phyloP scores from a whole-genome alignment of 1,284 basidiomycete species.

The Ceratobasidium sp. region DNA sequence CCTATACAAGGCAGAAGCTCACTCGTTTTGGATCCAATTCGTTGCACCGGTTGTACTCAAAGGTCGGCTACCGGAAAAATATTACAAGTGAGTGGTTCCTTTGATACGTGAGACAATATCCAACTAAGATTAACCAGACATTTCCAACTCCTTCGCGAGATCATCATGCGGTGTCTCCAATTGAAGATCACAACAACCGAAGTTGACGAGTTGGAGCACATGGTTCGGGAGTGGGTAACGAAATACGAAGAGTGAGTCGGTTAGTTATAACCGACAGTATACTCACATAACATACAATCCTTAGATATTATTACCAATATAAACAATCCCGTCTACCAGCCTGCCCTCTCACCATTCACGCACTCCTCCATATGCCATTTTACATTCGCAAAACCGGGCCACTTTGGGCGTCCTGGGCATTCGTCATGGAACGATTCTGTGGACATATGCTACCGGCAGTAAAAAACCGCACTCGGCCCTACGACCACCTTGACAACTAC shows the following conservation, averaged over 20 bases:
- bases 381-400: constrained; percentile 50
- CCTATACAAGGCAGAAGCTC: too few species aligned
- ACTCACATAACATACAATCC: neutral
- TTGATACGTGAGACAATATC: too few species aligned
- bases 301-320: constrained; percentile 54
- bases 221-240: constrained; percentile 45
- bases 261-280: neutral
- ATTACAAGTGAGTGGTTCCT: constrained; percentile 47
- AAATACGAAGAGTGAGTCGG: constrained; percentile 47
- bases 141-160: constrained; percentile 5
- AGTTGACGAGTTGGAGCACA: constrained; percentile 42
- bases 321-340: constrained; percentile 46
- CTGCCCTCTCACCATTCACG: constrained; percentile 54
- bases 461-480: constrained; percentile 39
- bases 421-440: too few species aligned
- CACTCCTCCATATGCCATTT: constrained; percentile 52
- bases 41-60: constrained; percentile 35
- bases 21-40: constrained; percentile 30
- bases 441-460: constrained; percentile 45
- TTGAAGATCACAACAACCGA: constrained; percentile 43
- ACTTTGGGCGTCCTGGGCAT: constrained; percentile 57
- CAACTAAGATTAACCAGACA: neutral
- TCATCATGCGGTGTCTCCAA: constrained; percentile 44
- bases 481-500: constrained; percentile 5
- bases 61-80: constrained; percentile 44